These are phyloP conservation scores for Takashimella koratensis DNA, from an alignment of 1,284 basidiomycete species.

Conservation along the genomic window DNA sequence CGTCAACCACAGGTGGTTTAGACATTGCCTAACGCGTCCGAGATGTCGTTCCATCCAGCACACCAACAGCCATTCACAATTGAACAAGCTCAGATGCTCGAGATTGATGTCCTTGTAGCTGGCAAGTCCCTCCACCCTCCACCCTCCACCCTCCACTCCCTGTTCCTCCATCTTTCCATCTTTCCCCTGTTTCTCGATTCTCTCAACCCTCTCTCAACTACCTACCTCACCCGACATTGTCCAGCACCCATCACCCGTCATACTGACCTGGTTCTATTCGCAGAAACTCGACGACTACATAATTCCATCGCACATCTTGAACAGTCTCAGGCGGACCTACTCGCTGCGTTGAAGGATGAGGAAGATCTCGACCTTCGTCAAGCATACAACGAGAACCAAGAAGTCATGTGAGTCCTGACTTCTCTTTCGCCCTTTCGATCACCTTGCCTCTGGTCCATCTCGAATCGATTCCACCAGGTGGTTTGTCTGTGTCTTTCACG, in stretches of 20 bases:
- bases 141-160: neutral
- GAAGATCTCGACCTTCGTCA: constrained; percentile 51
- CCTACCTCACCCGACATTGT: no score
- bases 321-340: constrained; percentile 61
- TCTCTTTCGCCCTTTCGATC: no score
- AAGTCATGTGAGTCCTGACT: constrained; percentile 53
- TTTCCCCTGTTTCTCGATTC: no score
- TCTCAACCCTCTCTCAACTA: no score
- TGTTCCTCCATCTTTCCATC: no score
- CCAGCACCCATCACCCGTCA: no score
- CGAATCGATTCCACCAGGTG: no score
- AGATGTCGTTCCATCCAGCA: constrained; percentile 55
- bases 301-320: constrained; percentile 65
- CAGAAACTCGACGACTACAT: constrained; percentile 70
- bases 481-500: no score
- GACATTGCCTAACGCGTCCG: no score
- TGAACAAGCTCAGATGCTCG: constrained; percentile 61
- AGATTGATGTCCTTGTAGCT: constrained; percentile 64
- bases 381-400: constrained; percentile 57
- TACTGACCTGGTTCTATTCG: no score
- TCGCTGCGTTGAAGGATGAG: constrained; percentile 49
- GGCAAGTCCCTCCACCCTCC: constrained; percentile 50
- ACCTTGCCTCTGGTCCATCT: no score
- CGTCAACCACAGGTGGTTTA: no score
- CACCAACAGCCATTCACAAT: constrained; percentile 72